Conservation (phyloP, 768 basidiomycete species). For the Pluteus cervinus region DNA sequence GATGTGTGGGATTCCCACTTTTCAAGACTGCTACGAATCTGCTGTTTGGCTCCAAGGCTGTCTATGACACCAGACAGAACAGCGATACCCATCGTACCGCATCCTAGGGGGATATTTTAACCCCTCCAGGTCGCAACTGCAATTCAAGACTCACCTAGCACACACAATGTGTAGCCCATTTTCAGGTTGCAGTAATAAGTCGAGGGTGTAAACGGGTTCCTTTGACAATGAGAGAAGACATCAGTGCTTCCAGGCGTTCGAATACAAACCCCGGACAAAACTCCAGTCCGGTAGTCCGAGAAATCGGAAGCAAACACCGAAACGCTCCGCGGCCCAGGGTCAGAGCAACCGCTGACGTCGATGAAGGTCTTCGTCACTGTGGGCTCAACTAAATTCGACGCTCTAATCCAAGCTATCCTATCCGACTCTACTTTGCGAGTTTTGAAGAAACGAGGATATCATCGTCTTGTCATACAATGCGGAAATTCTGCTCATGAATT, state of each 20-base stretch:
- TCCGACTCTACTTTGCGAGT: constrained; percentile 50
- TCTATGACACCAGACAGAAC: constrained; percentile 89
- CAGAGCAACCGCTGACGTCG: too few relatives aligned
- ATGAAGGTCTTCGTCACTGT: constrained; percentile 76
- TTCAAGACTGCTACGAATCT: constrained; percentile 14
- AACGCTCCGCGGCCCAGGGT: too few relatives aligned
- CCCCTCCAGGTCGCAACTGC: constrained; percentile 9
- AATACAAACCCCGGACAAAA: too few relatives aligned
- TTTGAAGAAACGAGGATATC: constrained; percentile 52
- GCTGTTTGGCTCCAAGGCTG: constrained; percentile 53
- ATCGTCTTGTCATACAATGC: constrained; percentile 64
- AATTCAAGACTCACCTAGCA: constrained; percentile 52
- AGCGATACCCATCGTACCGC: constrained; percentile 98
- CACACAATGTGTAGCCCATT: constrained; percentile 93
- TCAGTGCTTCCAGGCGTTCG: too few relatives aligned
- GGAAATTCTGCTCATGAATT: constrained; percentile 57
- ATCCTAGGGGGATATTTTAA: constrained; percentile 49
- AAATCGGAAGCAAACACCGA: too few relatives aligned
- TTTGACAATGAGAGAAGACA: too few relatives aligned
- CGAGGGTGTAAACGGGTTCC: too few relatives aligned
- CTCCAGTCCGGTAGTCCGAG: too few relatives aligned
- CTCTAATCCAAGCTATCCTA: constrained; percentile 57
- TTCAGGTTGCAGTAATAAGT: constrained; percentile 5
- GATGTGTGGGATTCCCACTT: constrained; percentile 71
- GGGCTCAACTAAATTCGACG: constrained; percentile 84